Evolutionary conservation across 2,329 filamentous ascomycete species (phyloP).

Genomic region (Waltergamsia citrina): DNA sequence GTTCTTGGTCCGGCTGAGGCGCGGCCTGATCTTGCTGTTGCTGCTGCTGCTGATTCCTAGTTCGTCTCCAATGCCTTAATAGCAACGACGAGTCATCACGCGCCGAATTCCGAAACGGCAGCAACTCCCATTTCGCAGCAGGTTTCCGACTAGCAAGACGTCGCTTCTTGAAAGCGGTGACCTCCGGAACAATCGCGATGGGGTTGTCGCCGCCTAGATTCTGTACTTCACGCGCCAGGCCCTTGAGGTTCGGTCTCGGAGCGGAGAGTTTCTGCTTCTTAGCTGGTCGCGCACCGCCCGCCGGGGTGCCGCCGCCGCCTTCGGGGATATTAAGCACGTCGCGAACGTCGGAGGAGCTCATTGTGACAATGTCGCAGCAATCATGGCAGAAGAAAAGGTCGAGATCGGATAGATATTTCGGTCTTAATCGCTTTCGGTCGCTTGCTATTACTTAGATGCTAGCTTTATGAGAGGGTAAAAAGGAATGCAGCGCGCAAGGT

Average conservation of each 20-base stretch:
- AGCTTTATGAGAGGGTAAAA: too few species aligned
- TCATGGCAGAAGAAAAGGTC: not conserved
- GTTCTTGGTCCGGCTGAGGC: not conserved
- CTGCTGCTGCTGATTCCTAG: conserved; percentile 17
- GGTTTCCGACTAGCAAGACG: conserved; percentile 45
- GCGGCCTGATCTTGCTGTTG: not conserved
- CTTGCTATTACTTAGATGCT: too few species aligned
- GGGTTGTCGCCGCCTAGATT: conserved; percentile 57
- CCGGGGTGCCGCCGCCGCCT: conserved; percentile 28
- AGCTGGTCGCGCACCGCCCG: conserved; percentile 38
- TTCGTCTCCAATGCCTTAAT: conserved; percentile 73
- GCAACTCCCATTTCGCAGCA: conserved; percentile 55
- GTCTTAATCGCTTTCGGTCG: too few species aligned
- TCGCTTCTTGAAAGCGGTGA: conserved; percentile 49
- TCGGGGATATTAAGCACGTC: conserved; percentile 79
- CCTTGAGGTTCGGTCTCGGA: conserved; percentile 51
- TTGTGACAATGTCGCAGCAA: conserved; percentile 22
- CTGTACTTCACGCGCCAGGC: conserved; percentile 56
- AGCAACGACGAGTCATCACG: conserved; percentile 57
- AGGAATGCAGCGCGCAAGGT: too few species aligned
- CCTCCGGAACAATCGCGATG: conserved; percentile 55
- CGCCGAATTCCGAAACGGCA: conserved; percentile 68
- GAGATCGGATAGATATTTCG: too few species aligned
- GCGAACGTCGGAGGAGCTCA: conserved; percentile 73
- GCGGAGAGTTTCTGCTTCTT: conserved; percentile 68